Percentiles rank a stretch among this genome's conserved stretches.
phyloP scores from a whole-genome alignment of 331 rosid species.

The Ulmus americana region DNA sequence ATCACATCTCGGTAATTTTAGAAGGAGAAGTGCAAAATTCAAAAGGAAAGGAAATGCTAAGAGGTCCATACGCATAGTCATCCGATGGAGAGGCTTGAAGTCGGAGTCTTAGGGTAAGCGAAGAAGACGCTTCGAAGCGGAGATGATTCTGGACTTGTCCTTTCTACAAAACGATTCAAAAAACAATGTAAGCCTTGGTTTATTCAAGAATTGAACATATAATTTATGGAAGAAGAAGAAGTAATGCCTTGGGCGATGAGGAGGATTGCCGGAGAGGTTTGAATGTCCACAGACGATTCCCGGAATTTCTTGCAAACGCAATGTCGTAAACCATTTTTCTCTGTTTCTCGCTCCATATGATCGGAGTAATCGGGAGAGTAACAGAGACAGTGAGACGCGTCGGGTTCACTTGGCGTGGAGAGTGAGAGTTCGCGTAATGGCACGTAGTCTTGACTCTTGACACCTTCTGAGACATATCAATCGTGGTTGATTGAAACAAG shows the following conservation, averaged over 20 bases:
- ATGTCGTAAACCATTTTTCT: background rate
- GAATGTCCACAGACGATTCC: background rate
- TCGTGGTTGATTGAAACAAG: too few species aligned
- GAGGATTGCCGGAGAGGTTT: background rate
- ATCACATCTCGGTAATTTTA: background rate
- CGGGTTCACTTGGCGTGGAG: too few species aligned
- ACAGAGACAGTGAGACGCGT: too few species aligned
- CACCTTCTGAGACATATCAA: too few species aligned
- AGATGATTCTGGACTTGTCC: background rate
- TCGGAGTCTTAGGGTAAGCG: background rate
- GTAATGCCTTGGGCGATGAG: conserved; percentile 7
- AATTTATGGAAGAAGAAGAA: background rate
- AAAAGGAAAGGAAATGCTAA: too few species aligned
- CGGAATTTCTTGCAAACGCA: background rate
- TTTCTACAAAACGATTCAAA: too few species aligned
- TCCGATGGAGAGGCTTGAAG: conserved; percentile 5
- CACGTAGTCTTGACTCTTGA: too few species aligned
- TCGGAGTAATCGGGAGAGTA: too few species aligned
- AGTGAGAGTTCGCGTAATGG: too few species aligned
- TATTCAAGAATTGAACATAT: background rate
- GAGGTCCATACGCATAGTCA: background rate
- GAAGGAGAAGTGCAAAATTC: too few species aligned
- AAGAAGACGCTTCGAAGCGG: background rate
- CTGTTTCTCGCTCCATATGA: too few species aligned
- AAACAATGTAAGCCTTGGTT: too few species aligned